phyloP scores from a whole-genome alignment of 495 filamentous ascomycete species.

The Cercophora scortea region DNA sequence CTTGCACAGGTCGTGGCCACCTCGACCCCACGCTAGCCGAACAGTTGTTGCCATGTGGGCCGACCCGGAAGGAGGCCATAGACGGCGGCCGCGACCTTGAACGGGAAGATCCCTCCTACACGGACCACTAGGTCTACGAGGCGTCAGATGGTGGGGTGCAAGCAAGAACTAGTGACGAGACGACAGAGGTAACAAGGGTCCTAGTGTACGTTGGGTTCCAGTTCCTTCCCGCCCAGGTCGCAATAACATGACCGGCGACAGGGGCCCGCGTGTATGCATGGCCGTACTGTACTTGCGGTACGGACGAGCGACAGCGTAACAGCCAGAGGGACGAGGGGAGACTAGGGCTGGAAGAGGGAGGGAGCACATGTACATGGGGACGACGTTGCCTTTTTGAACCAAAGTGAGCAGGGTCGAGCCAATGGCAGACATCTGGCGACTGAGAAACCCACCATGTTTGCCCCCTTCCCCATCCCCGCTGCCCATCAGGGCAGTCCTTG shows the following conservation, averaged over 20 bases:
- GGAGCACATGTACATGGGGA: not conserved
- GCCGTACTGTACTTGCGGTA: not conserved
- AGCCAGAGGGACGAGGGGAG: not conserved
- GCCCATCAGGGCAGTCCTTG: constrained; percentile 10
- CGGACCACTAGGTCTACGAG: constrained; percentile 3
- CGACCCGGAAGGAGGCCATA: constrained; percentile 14
- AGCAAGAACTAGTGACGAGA: not conserved
- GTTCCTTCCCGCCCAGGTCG: constrained; percentile 14
- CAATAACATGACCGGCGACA: constrained; percentile 18
- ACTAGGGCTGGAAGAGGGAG: constrained; percentile 1
- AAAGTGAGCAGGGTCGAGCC: constrained; percentile 8
- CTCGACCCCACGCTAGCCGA: constrained; percentile 19
- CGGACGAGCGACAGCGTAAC: not conserved
- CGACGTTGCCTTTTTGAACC: not conserved
- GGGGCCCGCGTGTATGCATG: constrained; percentile 19
- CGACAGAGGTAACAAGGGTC: constrained; percentile 4
- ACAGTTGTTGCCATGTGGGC: constrained; percentile 25
- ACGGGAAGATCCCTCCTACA: constrained; percentile 18
- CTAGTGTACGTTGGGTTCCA: constrained; percentile 13
- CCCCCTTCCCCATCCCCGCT: constrained; percentile 2
- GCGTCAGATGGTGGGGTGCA: constrained; percentile 9
- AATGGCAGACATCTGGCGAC: constrained; percentile 7
- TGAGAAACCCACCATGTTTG: constrained; percentile 7
- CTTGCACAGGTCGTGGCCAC: constrained; percentile 16
- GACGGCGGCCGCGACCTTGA: constrained; percentile 12